Conservation (phyloP, 805 yeast genomes). For the Dipodascus geniculatus region DNA sequence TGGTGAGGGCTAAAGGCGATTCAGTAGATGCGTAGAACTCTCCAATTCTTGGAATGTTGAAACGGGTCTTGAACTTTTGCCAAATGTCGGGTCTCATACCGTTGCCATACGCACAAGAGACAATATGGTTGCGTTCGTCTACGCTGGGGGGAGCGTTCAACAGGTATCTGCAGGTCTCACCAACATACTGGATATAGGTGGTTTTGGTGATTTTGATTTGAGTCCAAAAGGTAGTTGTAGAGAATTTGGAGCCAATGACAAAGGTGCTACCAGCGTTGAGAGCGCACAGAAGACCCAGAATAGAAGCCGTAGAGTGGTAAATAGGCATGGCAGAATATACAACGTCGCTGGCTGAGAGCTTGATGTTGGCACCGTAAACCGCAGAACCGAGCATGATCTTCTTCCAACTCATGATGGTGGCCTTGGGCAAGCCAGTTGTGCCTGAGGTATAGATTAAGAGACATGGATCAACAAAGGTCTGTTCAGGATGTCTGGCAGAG, state of each 20-base stretch:
- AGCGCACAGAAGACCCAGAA: slow-evolving; percentile 69
- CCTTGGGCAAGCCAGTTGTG: slow-evolving; percentile 89
- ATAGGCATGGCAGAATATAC: slow-evolving; percentile 91
- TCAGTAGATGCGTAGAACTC: slow-evolving; percentile 94
- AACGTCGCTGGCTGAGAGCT: slow-evolving; percentile 40
- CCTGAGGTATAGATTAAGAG: slow-evolving; percentile 84
- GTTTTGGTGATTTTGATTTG: slow-evolving; percentile 63
- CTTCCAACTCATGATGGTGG: slow-evolving; percentile 89
- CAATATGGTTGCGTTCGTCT: slow-evolving; percentile 45
- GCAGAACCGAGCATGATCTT: slow-evolving; percentile 62
- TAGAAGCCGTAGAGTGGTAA: slow-evolving; percentile 88
- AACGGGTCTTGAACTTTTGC: slow-evolving; percentile 65
- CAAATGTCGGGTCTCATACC: slow-evolving; percentile 86
- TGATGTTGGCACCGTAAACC: slow-evolving; percentile 58
- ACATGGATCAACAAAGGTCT: slow-evolving; percentile 50
- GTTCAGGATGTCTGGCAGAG: slow-evolving; percentile 43
- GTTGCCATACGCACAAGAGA: slow-evolving; percentile 74
- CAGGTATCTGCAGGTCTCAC: slow-evolving; percentile 85
- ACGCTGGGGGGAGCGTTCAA: slow-evolving; percentile 54
- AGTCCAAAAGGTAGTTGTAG: slow-evolving; percentile 80
- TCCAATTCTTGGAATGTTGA: slow-evolving; percentile 63
- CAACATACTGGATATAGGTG: slow-evolving; percentile 84
- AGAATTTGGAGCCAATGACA: slow-evolving; percentile 70
- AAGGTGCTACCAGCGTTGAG: slow-evolving; percentile 59
- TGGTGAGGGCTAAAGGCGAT: slow-evolving; percentile 79